Conservation (phyloP, 2,329 filamentous ascomycete genomes). For the Hirsutella minnesotensis region DNA sequence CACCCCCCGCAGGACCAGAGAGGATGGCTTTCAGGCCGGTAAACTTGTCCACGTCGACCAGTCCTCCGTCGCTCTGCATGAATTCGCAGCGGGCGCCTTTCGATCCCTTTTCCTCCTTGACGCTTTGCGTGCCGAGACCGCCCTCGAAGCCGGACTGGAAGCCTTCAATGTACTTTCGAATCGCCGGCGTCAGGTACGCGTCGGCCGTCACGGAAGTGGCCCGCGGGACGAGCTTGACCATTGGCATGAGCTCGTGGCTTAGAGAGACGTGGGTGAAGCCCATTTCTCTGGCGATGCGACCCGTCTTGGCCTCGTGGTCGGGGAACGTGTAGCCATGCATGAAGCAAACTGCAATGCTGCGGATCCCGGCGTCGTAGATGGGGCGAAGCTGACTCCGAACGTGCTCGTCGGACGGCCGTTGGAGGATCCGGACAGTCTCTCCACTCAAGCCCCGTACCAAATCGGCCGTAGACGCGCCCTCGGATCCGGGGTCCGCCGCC, state of each 20-base stretch:
- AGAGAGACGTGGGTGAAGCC: slow-evolving; percentile 26
- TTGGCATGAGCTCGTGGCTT: slow-evolving; percentile 25
- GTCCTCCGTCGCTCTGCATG: slow-evolving; percentile 51
- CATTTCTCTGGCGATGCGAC: slow-evolving; percentile 22
- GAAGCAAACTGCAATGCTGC: slow-evolving; percentile 43
- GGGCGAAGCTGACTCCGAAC: slow-evolving; percentile 44
- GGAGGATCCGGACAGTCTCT: slow-evolving; percentile 56
- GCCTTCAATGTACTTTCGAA: slow-evolving; percentile 20
- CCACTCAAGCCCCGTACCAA: slow-evolving; percentile 57
- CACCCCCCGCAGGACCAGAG: slow-evolving; percentile 65
- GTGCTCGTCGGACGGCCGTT: slow-evolving; percentile 41
- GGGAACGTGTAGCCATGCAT: slow-evolving; percentile 60
- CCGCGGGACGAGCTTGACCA: slow-evolving; percentile 32
- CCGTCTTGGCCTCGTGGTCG: slow-evolving; percentile 36
- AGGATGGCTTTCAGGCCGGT: slow-evolving; percentile 59
- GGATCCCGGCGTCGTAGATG: slow-evolving; percentile 49
- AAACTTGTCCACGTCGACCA: slow-evolving; percentile 48
- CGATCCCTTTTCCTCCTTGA: slow-evolving; percentile 52
- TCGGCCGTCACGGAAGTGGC: slow-evolving; percentile 30
- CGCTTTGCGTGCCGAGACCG: slow-evolving; percentile 39
- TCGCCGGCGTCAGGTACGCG: slow-evolving; percentile 30
- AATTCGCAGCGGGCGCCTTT: slow-evolving; percentile 47
- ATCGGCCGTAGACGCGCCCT: slow-evolving; percentile 24
- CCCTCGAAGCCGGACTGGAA: slow-evolving; percentile 24
- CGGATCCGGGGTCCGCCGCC: slow-evolving; percentile 14